Evolutionary conservation across 2,329 filamentous ascomycete species (phyloP).

Genomic region (Hypoxylon sp.): DNA sequence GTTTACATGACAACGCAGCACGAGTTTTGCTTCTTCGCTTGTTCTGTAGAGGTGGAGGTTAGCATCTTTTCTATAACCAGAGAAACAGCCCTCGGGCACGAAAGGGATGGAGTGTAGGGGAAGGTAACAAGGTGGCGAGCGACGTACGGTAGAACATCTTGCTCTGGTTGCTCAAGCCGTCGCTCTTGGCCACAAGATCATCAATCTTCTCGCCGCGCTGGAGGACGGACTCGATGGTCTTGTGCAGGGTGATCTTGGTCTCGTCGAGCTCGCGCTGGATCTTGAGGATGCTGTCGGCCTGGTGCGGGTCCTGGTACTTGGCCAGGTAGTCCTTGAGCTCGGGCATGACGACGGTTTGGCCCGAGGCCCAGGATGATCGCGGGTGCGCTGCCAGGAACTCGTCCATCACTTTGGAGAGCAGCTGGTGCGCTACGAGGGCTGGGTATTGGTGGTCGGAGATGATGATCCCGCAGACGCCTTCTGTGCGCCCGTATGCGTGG

Average conservation of each 20-base stretch:
- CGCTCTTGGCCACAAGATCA: slow-evolving; percentile 91
- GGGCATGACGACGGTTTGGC: slow-evolving; percentile 72
- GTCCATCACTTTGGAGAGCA: slow-evolving; percentile 88
- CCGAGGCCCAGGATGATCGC: slow-evolving; percentile 72
- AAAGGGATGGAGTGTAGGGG: not conserved
- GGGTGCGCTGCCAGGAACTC: slow-evolving; percentile 86
- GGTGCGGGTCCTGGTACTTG: slow-evolving; percentile 85
- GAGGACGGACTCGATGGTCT: slow-evolving; percentile 91
- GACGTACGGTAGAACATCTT: slow-evolving; percentile 96
- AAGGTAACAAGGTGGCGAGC: not conserved
- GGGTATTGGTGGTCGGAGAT: slow-evolving; percentile 84
- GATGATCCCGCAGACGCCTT: slow-evolving; percentile 81
- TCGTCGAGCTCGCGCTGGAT: slow-evolving; percentile 98
- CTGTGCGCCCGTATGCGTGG: slow-evolving; percentile 81
- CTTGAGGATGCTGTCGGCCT: slow-evolving; percentile 93
- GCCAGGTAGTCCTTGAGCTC: slow-evolving; percentile 81
- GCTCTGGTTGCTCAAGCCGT: slow-evolving; percentile 88
- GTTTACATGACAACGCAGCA: slow-evolving; percentile 78
- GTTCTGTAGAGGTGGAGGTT: slow-evolving; percentile 55
- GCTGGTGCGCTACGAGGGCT: slow-evolving; percentile 83
- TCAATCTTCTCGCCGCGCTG: slow-evolving; percentile 98
- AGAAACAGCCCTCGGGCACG: not conserved
- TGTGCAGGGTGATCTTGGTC: slow-evolving; percentile 96
- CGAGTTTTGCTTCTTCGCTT: slow-evolving; percentile 85
- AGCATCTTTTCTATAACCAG: slow-evolving; percentile 22